Base-by-base conservation (phyloP, 2,329 filamentous ascomycete species). In the Fusarium continuum region DNA sequence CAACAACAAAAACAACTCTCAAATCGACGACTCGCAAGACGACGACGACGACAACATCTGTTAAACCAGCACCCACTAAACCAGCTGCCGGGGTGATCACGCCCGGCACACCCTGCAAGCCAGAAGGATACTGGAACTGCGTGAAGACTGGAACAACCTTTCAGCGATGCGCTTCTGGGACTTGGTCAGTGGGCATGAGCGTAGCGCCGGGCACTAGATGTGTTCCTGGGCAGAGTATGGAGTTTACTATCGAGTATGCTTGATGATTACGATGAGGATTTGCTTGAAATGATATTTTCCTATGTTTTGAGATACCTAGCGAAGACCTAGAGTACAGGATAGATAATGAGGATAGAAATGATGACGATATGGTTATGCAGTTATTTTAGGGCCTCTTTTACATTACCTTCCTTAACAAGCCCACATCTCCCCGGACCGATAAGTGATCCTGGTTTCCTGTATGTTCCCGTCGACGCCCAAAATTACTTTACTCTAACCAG, bases 121-220 rank as follows among this genome's bases (percentile, higher is more conserved):
- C 77, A 77, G 44, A 66, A 5, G 63, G 63, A 1, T 67, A 67
- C 17, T 66, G 63, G 63, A 66, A 64, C 49, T 66, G 63, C 10
- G 29, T 60, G 34, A 67, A 19, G 11, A 28, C 48, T 6, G 63
- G 63, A 7, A 36, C 29, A 1, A 28, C 45, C 2, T 88, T 86
- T 78, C 85, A 88, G 74, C 83, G 85, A 51, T 88, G 86, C 61
- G 85, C 84, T 9, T 82, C 79, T 13, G 85, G 86, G 8, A 65
- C 73, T 35, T 88, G 86, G 86, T 80, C 81, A 6, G 69, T 64
- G 3, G 58, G 76, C 16, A 77, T 83, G 57, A 64, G 73, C 29
- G 79, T 88, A 77, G 80, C 85, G 2, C 64, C 76, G 0, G 86
- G 86, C 32, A 87, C 83, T 8, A 73, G 74, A 29, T 88, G 86